Percentiles rank a stretch among this genome's conserved stretches.
phyloP scores from a whole-genome alignment of 495 filamentous ascomycete species.

The Trichoderma virens region DNA sequence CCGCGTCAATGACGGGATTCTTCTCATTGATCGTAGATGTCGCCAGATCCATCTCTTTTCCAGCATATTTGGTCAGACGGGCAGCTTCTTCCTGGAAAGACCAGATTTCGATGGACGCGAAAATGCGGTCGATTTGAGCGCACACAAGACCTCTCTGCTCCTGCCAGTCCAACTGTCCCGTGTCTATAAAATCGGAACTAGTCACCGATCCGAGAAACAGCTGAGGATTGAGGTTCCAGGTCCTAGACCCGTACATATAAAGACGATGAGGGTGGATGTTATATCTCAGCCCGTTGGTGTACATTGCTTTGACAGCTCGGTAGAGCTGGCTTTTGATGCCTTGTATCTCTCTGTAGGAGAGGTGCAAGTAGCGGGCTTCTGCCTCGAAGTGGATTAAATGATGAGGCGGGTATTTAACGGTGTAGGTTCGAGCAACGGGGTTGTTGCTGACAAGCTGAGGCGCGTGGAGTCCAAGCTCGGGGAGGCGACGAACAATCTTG shows the following conservation, averaged over 20 bases:
- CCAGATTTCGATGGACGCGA: neutral
- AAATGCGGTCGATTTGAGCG: neutral
- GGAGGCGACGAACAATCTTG: neutral
- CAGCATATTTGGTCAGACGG: neutral
- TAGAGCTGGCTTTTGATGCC: neutral
- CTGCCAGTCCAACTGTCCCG: neutral
- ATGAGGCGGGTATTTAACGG: neutral
- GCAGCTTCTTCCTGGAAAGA: neutral
- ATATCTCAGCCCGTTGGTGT: neutral
- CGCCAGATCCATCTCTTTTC: neutral
- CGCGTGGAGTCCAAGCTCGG: neutral
- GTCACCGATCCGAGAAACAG: neutral
- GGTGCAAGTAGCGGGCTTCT: neutral
- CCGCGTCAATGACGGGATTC: neutral
- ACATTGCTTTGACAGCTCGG: neutral
- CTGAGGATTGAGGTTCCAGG: neutral
- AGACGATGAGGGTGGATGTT: neutral
- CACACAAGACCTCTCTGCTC: neutral
- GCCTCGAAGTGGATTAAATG: neutral
- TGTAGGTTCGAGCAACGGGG: neutral
- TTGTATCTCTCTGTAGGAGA: neutral
- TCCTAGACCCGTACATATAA: neutral
- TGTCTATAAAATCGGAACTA: neutral
- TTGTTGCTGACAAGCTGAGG: neutral
- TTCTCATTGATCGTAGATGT: neutral